phyloP scores from a whole-genome alignment of 768 basidiomycete genomes.

The Boletus edulis region DNA sequence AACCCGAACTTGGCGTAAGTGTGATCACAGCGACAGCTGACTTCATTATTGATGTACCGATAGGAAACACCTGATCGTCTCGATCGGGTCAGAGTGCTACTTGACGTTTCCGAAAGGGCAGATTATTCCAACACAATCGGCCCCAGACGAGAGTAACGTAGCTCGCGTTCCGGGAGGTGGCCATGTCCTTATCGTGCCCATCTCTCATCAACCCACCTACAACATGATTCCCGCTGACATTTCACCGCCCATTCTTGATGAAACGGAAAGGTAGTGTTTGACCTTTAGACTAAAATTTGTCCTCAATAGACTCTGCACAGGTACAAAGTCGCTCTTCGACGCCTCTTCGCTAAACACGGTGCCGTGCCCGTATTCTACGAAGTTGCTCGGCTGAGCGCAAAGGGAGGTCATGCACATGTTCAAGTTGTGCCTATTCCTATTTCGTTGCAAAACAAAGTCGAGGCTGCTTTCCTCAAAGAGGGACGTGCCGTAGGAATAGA shows the following conservation, averaged over 20 bases:
- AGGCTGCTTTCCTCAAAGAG: slow-evolving; percentile 68
- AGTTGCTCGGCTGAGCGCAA: slow-evolving; percentile 75
- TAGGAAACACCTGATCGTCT: slow-evolving; percentile 94
- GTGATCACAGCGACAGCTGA: slow-evolving; percentile 27
- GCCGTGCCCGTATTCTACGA: slow-evolving; percentile 81
- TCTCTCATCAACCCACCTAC: slow-evolving; percentile 90
- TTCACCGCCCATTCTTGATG: slow-evolving; percentile 68
- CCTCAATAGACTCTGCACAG: slow-evolving; percentile 34
- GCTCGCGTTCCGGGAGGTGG: slow-evolving; percentile 86
- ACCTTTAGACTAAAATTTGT: background rate
- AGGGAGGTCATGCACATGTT: slow-evolving; percentile 93
- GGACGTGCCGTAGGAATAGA: slow-evolving; percentile 65
- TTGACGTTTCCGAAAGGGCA: slow-evolving; percentile 96
- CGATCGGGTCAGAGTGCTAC: slow-evolving; percentile 93
- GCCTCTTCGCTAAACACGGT: slow-evolving; percentile 68
- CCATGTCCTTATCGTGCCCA: slow-evolving; percentile 90
- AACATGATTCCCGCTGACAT: slow-evolving; percentile 79
- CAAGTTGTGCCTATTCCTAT: slow-evolving; percentile 80
- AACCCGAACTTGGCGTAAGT: slow-evolving; percentile 87
- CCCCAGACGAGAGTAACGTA: slow-evolving; percentile 38
- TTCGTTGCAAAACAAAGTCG: slow-evolving; percentile 60
- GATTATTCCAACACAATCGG: slow-evolving; percentile 76
- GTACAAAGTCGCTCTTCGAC: slow-evolving; percentile 74
- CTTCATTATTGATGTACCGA: slow-evolving; percentile 2
- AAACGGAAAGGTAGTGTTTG: slow-evolving; percentile 67